Base-by-base conservation (phyloP, 257 asterid genomes). In the Schizonepeta tenuifolia region DNA sequence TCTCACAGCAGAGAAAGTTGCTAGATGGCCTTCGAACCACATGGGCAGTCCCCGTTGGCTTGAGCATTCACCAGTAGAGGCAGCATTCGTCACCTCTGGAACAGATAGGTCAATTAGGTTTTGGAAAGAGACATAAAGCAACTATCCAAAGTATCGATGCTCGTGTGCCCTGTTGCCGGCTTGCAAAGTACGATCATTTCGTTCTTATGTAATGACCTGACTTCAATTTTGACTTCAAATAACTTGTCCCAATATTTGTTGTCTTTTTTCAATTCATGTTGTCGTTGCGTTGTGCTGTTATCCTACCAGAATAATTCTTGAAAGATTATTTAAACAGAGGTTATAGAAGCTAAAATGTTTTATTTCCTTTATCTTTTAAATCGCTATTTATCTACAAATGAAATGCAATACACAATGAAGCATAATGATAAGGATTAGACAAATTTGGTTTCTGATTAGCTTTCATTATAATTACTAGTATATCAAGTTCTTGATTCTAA, bases 21-120 rank as follows among this genome's bases (percentile, higher is more conserved):
- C 88, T 67, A 75, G 90, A 75, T 87, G 95, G 97, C 95, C 97
- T 24, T 87, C 96, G 8, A 87, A 71, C 83, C 93, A 89, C 74
- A 77, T 76, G 77, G 93, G 97, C 4, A 67, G 83, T 36, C 96
- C 95, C 3, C 95, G 95, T 59, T 91, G 97, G 96, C 82, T 91
- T 35, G 97, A 85, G 71, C 95, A 91, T 71, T 91, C 96, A 12
- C 95, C 88, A 0, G 81, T 80, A 10, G 95, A 91, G 69, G 77
- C 97, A 7, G 81, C 88, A 15, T 91, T 91, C 22, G 84, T 83
- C 65, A 75, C 97, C 2, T 89, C 96, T 69, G 95, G 95, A 64
- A 75, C 88, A 3, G 96, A 89, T 75, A 76, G 90, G 74, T 89
- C 96, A n/a, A 41, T 91, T 69, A 86, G 90, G 76, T 85, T 82